Conservation (phyloP, 139 green algal genomes). For the Zygnema cylindricum region DNA sequence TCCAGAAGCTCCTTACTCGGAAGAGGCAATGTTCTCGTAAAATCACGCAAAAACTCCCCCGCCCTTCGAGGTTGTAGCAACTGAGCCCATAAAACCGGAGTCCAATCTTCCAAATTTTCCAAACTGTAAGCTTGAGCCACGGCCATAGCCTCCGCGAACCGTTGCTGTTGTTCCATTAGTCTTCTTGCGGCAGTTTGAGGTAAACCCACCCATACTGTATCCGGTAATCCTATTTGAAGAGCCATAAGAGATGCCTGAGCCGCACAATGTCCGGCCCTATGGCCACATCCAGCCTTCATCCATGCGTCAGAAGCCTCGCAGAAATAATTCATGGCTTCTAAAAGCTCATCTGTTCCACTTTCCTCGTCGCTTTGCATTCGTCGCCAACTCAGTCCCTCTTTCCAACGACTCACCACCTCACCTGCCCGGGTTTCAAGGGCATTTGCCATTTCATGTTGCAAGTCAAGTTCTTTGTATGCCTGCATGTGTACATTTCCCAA, state of each 20-base stretch:
- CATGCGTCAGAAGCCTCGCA: conserved; percentile 4
- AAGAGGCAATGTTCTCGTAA: conserved; percentile 23
- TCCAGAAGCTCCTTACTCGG: conserved; percentile 31
- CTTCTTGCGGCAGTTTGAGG: conserved; percentile 3
- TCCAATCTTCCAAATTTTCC: conserved; percentile 18
- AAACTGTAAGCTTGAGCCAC: conserved; percentile 45
- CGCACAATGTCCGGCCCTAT: neutral
- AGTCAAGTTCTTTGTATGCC: conserved; percentile 9
- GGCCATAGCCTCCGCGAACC: conserved; percentile 38
- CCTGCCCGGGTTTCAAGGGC: conserved; percentile 7
- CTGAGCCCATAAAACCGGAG: conserved; percentile 35
- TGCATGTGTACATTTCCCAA: neutral
- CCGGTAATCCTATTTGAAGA: conserved; percentile 41
- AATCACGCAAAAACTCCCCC: conserved; percentile 39
- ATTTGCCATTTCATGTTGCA: conserved; percentile 17
- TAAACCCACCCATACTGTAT: conserved; percentile 42
- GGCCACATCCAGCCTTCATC: neutral
- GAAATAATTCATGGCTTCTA: conserved; percentile 31
- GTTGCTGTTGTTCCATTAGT: conserved; percentile 40
- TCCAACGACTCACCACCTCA: conserved; percentile 1
- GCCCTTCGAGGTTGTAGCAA: neutral
- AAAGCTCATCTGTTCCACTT: conserved; percentile 12
- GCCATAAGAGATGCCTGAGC: conserved; percentile 41
- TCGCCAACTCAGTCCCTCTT: conserved; percentile 12
- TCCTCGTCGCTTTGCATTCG: conserved; percentile 32